Conservation (phyloP, 148 eudicot species). For the Camellia japonica region DNA sequence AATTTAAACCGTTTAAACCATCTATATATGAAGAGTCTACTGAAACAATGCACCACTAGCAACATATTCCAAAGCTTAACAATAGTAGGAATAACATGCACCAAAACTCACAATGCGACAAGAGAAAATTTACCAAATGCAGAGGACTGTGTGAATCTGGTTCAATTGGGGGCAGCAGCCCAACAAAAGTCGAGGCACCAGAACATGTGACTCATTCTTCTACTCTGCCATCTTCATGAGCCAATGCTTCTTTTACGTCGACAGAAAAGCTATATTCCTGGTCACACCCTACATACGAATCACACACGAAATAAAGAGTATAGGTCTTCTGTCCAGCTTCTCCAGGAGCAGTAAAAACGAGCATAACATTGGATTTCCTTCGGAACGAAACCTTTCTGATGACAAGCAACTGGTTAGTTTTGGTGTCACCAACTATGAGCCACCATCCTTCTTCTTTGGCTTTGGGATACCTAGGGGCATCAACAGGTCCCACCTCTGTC, state of each 20-base stretch:
- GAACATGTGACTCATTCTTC: slow-evolving; percentile 8
- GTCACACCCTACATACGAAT: slow-evolving; percentile 89
- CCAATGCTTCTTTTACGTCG: slow-evolving; percentile 50
- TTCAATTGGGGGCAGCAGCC: no score
- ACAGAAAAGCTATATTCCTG: slow-evolving; percentile 67
- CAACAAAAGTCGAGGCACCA: no score
- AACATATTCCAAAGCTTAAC: no score
- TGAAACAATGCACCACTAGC: no score
- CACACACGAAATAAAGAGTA: slow-evolving; percentile 75
- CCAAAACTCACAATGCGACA: no score
- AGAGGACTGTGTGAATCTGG: no score
- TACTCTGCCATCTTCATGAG: slow-evolving; percentile 30
- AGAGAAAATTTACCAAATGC: no score
- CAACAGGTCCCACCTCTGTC: slow-evolving; percentile 63
- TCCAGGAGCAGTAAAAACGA: slow-evolving; percentile 45
- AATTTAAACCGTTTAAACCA: no score
- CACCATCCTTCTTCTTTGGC: slow-evolving; percentile 85
- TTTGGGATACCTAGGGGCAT: slow-evolving; percentile 14
- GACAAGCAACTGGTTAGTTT: slow-evolving; percentile 68
- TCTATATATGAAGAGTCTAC: no score
- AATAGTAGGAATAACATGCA: no score
- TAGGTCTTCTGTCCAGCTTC: slow-evolving; percentile 56
- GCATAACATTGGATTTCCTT: slow-evolving; percentile 63
- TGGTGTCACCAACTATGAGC: slow-evolving; percentile 73
- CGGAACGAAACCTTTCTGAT: slow-evolving; percentile 70